Base-by-base conservation (phyloP, 2,329 filamentous ascomycete genomes). In the Ceratocystiopsis brevicomis region DNA sequence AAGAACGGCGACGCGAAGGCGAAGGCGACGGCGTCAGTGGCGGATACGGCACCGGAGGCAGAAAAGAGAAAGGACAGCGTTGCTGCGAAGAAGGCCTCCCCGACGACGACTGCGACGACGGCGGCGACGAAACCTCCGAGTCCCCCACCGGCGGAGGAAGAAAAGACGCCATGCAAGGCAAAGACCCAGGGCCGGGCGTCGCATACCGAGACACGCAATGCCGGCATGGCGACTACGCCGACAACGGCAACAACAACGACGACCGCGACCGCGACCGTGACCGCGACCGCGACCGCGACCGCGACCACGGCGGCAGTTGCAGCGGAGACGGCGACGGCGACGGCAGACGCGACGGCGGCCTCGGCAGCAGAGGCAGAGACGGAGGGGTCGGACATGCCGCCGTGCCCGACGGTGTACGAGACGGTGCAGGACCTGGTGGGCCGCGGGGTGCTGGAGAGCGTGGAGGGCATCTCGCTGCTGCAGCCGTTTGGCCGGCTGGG, bases 211-310 rank as follows among this genome's bases (percentile, higher is more conserved):
- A 15, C 13, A 2, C 12, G 33, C 33, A 34, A 15, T 15, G 33
- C 11, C 32, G 10, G 11, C 10, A 21, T 15, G 16, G 36, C 34
- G 25, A 10, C 25, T 10, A 30, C 25, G 25, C 6, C 25, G 25
- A 10, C 25, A 11, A 11, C 2, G 25, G 25, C 25, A 9, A 21
- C 21, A 21, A n/a, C 25, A 49, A 40, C 47, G 48, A 48, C 41
- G 9, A 17, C 48, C 1, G n/a, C 16, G 6, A 12, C 44, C 12
- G 14, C 35, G 13, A 19, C 37, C 16, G 14, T 6, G 38, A 36
- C 32, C 16, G 57, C 56, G 43, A 51, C 56, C 39, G 39, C 49
- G 3, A 53, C 49, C 16, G n/a, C n/a, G n/a, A n/a, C n/a, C n/a
- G n/a, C 25, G 25, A 10, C 25, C 2, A 11, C 2, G 25, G 25